Conservation (phyloP, 2,329 filamentous ascomycete species). For the Exophiala dermatitidis region DNA sequence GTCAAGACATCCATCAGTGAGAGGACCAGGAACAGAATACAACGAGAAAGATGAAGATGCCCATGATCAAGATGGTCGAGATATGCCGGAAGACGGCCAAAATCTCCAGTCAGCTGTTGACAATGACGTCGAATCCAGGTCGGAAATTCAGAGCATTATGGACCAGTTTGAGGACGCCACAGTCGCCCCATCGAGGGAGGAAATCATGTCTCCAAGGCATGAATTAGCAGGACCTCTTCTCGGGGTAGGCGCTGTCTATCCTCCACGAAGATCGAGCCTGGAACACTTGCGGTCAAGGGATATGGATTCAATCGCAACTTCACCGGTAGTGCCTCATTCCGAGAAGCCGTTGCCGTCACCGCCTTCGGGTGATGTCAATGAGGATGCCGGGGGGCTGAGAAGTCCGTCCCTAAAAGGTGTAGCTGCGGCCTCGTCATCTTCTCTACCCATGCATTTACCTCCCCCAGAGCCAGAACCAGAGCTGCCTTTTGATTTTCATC, state of each 20-base stretch:
- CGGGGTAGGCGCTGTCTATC: conserved; percentile 60
- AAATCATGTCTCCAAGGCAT: conserved; percentile 85
- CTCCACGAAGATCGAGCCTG: conserved; percentile 78
- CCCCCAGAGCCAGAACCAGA: conserved; percentile 74
- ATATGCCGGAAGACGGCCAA: conserved; percentile 50
- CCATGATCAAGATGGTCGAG: conserved; percentile 35
- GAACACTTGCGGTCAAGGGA: conserved; percentile 55
- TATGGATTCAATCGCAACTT: conserved; percentile 29
- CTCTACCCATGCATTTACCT: conserved; percentile 35
- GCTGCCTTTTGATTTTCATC: conserved; percentile 92
- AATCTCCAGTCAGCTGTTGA: conserved; percentile 37
- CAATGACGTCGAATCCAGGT: conserved; percentile 55
- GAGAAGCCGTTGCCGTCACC: conserved; percentile 26
- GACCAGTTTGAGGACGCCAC: conserved; percentile 79
- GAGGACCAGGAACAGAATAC: conserved; percentile 15
- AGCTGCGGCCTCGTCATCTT: conserved; percentile 5
- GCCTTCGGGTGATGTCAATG: conserved; percentile 27
- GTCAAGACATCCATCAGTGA: conserved; percentile 34
- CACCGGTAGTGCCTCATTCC: conserved; percentile 17
- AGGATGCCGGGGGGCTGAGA: conserved; percentile 24
- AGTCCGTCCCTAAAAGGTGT: conserved; percentile 29
- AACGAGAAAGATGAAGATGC: conserved; percentile 23
- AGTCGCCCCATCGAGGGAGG: conserved; percentile 64
- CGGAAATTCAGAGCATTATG: conserved; percentile 97
- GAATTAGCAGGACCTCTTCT: conserved; percentile 76